phyloP scores from a whole-genome alignment of 1,284 basidiomycete genomes.

The Fomitopsis palustris region DNA sequence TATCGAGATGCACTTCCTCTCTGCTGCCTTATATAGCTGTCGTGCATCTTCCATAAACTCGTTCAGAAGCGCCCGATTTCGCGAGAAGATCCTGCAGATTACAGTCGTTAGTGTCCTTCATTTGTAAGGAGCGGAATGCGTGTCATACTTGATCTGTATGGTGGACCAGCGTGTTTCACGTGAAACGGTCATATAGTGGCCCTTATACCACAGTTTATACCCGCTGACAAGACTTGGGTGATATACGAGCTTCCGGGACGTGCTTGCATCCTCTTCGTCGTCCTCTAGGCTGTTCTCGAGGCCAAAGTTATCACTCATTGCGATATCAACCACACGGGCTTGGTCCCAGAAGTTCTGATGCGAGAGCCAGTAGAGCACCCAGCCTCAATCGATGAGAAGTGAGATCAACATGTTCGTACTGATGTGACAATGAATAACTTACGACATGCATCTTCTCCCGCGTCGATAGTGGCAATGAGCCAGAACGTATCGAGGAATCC shows the following conservation, averaged over 20 bases:
- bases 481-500: constrained; percentile 15
- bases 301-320: constrained; percentile 35
- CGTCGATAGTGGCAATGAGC: constrained; percentile 26
- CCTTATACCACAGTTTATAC: constrained; percentile 48
- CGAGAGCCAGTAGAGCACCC: constrained; percentile 32
- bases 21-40: constrained; percentile 21
- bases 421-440: constrained; percentile 1
- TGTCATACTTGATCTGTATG: constrained; percentile 16
- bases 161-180: constrained; percentile 30
- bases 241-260: constrained; percentile 38
- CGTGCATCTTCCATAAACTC: constrained; percentile 28
- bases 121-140: constrained; percentile 13
- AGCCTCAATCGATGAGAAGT: constrained; percentile 19
- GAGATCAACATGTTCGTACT: not conserved
- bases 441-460: constrained; percentile 23
- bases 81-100: constrained; percentile 17
- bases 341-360: constrained; percentile 29
- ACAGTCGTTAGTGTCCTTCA: not conserved
- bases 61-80: constrained; percentile 19
- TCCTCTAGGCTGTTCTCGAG: constrained; percentile 33
- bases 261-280: constrained; percentile 28
- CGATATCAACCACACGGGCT: constrained; percentile 50
- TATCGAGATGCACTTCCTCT: constrained; percentile 12
- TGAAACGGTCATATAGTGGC: constrained; percentile 44
- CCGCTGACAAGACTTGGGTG: constrained; percentile 42